Evolutionary conservation across 495 filamentous ascomycete species (phyloP).

Genomic region (Recurvomyces mirabilis): DNA sequence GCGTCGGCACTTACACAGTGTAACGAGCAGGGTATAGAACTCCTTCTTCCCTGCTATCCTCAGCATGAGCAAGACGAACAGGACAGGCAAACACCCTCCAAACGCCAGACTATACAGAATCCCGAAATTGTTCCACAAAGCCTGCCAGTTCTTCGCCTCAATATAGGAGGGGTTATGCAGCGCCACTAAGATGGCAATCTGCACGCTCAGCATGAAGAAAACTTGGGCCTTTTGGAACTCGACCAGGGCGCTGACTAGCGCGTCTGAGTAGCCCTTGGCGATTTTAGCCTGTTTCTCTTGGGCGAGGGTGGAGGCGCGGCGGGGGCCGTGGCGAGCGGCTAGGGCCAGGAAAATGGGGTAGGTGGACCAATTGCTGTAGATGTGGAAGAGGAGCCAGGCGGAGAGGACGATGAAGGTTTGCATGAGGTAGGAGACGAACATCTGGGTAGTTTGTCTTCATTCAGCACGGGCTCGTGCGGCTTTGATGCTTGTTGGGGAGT

Average conservation of each 20-base stretch:
- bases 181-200: conserved; percentile 4
- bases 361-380: conserved; percentile 1
- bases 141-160: background rate
- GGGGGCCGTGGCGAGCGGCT: no score
- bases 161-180: conserved; percentile 5
- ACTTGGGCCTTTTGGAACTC: conserved; percentile 8
- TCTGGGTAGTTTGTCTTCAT: conserved; percentile 1
- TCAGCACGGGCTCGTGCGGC: no score
- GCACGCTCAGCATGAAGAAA: conserved; percentile 10
- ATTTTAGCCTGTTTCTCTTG: no score
- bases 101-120: conserved; percentile 4
- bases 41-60: background rate
- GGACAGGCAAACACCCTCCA: background rate
- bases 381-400: conserved; percentile 1
- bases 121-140: conserved; percentile 6
- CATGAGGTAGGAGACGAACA: conserved; percentile 9
- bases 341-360: background rate
- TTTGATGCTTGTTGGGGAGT: no score
- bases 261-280: background rate
- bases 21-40: conserved; percentile 6
- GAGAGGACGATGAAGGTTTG: conserved; percentile 2
- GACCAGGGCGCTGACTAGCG: background rate
- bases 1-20: background rate
- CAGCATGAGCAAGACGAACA: background rate
- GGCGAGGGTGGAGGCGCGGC: background rate